Evolutionary conservation across 208 protist genomes (phyloP).

Genomic region (Tritrichomonas musculus): DNA sequence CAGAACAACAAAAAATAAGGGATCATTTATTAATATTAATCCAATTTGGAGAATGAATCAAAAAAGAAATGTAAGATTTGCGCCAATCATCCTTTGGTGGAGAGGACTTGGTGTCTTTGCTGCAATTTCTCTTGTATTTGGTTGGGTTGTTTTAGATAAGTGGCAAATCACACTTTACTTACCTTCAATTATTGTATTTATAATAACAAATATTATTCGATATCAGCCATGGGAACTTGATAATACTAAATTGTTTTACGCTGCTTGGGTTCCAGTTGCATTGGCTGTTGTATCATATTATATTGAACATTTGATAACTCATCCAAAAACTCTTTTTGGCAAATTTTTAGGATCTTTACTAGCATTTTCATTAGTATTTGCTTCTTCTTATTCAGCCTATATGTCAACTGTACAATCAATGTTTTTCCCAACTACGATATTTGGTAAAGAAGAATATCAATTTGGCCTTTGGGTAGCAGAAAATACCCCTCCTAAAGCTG

Average conservation of each 20-base stretch:
- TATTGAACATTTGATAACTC: not conserved
- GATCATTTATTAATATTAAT: not conserved
- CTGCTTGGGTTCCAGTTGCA: not conserved
- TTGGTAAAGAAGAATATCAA: not conserved
- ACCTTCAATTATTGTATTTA: not conserved
- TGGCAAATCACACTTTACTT: not conserved
- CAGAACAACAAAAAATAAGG: not conserved
- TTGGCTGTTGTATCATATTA: not conserved
- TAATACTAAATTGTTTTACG: constrained; percentile 28
- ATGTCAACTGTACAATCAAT: not conserved
- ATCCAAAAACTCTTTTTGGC: not conserved
- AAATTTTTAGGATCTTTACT: not conserved
- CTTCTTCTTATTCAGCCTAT: not conserved
- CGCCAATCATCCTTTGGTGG: not conserved
- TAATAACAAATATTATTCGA: not conserved
- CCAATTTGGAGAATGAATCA: not conserved
- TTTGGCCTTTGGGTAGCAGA: constrained; percentile 1
- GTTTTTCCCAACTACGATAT: not conserved
- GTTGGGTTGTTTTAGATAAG: not conserved
- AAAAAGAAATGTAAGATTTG: not conserved
- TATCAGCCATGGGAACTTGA: constrained; percentile 23
- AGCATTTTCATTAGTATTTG: not conserved
- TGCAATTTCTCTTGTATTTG: not conserved
- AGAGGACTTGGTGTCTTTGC: not conserved
- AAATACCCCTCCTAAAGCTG: not conserved